phyloP scores from a whole-genome alignment of 495 filamentous ascomycete species.

The Poronia punctata region DNA sequence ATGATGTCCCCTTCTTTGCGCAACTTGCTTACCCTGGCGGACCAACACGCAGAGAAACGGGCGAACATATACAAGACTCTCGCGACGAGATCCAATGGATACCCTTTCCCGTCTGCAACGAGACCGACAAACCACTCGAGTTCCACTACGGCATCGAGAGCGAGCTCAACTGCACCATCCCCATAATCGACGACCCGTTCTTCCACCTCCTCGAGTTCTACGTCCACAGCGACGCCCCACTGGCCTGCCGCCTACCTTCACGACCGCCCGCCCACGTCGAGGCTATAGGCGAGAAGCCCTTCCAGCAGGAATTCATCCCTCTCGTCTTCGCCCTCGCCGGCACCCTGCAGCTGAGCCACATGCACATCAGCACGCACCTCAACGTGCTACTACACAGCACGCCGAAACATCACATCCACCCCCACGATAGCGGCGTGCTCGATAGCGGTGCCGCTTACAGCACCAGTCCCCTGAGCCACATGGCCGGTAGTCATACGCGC shows the following conservation, averaged over 20 bases:
- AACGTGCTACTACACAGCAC: slow-evolving; percentile 81
- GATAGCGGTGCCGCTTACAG: slow-evolving; percentile 82
- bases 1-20: neutral
- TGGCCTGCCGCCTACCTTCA: slow-evolving; percentile 85
- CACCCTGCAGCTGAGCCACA: slow-evolving; percentile 77
- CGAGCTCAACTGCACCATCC: slow-evolving; percentile 88
- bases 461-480: slow-evolving; percentile 61
- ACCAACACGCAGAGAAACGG: slow-evolving; percentile 43
- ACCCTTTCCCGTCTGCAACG: slow-evolving; percentile 86
- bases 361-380: slow-evolving; percentile 84
- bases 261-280: slow-evolving; percentile 52
- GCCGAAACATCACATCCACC: slow-evolving; percentile 47
- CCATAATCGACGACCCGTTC: slow-evolving; percentile 75
- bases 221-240: slow-evolving; percentile 90
- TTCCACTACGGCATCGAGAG: slow-evolving; percentile 78
- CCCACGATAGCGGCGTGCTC: slow-evolving; percentile 60
- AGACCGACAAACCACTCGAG: slow-evolving; percentile 73
- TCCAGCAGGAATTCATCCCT: slow-evolving; percentile 48
- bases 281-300: slow-evolving; percentile 36
- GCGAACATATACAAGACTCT: slow-evolving; percentile 70
- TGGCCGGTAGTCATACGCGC: slow-evolving; percentile 41
- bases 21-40: neutral
- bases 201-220: slow-evolving; percentile 99
- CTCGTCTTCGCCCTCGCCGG: slow-evolving; percentile 81
- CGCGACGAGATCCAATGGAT: slow-evolving; percentile 86